phyloP scores from a whole-genome alignment of 2,329 filamentous ascomycete species.

The Hypoxylon sp. region DNA sequence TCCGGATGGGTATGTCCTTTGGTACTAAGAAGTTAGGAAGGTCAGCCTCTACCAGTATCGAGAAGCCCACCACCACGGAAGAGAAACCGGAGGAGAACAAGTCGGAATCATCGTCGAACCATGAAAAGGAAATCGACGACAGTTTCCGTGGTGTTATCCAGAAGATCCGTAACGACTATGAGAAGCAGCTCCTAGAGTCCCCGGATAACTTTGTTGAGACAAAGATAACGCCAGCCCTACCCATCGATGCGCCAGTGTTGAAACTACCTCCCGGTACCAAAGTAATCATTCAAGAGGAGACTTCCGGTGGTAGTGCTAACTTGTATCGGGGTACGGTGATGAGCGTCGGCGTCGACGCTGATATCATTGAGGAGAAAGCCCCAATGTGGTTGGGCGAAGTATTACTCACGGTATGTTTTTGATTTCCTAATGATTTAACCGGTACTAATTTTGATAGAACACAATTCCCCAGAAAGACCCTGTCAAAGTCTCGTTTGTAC shows the following conservation, averaged over 20 bases:
- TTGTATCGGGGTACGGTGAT: conserved; percentile 92
- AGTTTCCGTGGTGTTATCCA: conserved; percentile 81
- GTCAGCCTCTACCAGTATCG: conserved; percentile 74
- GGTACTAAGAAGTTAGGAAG: conserved; percentile 87
- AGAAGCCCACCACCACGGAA: conserved; percentile 81
- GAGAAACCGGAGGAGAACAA: conserved; percentile 79
- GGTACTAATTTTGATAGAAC: conserved; percentile 68
- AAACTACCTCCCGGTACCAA: conserved; percentile 78
- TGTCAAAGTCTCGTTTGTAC: conserved; percentile 93
- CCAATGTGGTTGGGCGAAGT: conserved; percentile 95
- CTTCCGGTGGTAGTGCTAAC: conserved; percentile 80
- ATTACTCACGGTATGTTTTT: conserved; percentile 73
- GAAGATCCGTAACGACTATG: conserved; percentile 80
- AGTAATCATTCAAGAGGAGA: conserved; percentile 79
- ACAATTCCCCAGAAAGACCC: conserved; percentile 88
- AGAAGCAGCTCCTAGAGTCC: conserved; percentile 72
- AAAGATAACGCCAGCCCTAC: conserved; percentile 76
- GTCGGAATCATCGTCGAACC: conserved; percentile 73
- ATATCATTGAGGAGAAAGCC: conserved; percentile 86
- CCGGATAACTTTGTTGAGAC: conserved; percentile 71
- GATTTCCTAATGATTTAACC: background rate
- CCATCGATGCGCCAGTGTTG: conserved; percentile 82
- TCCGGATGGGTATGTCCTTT: conserved; percentile 68
- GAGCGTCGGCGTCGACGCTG: conserved; percentile 81
- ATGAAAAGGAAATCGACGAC: conserved; percentile 82